Evolutionary conservation across 2,329 filamentous ascomycete species (phyloP).

Genomic region (Aspergillus novofumigatus): DNA sequence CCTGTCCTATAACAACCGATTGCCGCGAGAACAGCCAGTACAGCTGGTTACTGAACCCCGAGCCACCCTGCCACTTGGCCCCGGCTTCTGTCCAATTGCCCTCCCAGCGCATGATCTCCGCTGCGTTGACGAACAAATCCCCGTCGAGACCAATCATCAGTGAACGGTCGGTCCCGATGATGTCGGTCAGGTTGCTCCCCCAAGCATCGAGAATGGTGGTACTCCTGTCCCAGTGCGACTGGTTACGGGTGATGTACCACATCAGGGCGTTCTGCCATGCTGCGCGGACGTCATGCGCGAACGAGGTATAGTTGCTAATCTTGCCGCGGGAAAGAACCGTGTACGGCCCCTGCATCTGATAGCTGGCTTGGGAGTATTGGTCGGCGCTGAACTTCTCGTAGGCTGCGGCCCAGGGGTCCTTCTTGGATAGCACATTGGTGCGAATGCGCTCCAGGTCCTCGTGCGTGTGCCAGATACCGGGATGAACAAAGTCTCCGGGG

Average conservation of each 20-base stretch:
- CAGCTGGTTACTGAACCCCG: constrained; percentile 38
- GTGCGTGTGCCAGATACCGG: constrained; percentile 23
- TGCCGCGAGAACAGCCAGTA: constrained; percentile 43
- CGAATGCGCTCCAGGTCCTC: constrained; percentile 19
- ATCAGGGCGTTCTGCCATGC: constrained; percentile 42
- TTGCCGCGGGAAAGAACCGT: constrained; percentile 20
- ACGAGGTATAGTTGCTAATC: constrained; percentile 35
- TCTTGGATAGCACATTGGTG: constrained; percentile 7
- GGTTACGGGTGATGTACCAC: constrained; percentile 41
- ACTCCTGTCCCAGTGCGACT: constrained; percentile 31
- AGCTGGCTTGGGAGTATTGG: constrained; percentile 19
- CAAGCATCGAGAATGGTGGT: constrained; percentile 36
- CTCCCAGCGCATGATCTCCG: constrained; percentile 45
- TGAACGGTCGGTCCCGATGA: constrained; percentile 21
- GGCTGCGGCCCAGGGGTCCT: constrained; percentile 26
- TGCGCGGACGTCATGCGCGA: constrained; percentile 35
- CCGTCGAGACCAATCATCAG: constrained; percentile 40
- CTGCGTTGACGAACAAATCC: constrained; percentile 40
- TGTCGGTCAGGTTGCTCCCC: constrained; percentile 12
- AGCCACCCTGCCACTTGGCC: constrained; percentile 30
- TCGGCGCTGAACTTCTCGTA: constrained; percentile 30
- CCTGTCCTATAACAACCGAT: constrained; percentile 38
- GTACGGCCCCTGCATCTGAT: constrained; percentile 7
- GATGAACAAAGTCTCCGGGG: constrained; percentile 12
- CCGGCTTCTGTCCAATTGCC: constrained; percentile 38